Evolutionary conservation across 106 monocot genomes (phyloP).

Genomic region (Agapanthus africanus): DNA sequence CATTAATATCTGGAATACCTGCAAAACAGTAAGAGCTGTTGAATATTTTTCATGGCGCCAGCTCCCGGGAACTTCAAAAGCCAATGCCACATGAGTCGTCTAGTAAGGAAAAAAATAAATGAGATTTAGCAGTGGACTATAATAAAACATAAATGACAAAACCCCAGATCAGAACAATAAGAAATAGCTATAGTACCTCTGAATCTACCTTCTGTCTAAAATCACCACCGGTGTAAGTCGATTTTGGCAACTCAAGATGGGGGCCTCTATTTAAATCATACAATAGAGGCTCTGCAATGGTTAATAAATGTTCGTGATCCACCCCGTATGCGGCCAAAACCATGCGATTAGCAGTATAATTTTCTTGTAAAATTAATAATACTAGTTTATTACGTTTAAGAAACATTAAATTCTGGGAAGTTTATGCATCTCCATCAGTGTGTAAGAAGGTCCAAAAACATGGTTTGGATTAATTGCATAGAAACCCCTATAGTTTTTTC

Average conservation of each 20-base stretch:
- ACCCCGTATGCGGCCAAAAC: constrained; percentile 74
- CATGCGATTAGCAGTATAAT: constrained; percentile 70
- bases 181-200: constrained; percentile 33
- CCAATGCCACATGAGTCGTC: constrained; percentile 81
- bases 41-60: constrained; percentile 76
- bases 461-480: no score
- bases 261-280: constrained; percentile 38
- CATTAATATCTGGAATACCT: constrained; percentile 31
- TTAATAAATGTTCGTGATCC: constrained; percentile 65
- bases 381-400: not conserved
- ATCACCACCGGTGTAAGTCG: constrained; percentile 68
- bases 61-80: constrained; percentile 85
- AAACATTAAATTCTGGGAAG: not conserved
- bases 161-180: not conserved
- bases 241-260: constrained; percentile 37
- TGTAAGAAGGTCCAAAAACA: not conserved
- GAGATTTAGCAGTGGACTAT: not conserved
- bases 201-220: constrained; percentile 44
- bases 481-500: no score
- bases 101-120: constrained; percentile 11
- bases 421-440: not conserved
- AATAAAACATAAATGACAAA: not conserved
- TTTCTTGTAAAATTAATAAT: constrained; percentile 46
- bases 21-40: constrained; percentile 58
- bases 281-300: constrained; percentile 60